Percentiles rank a stretch among this genome's conserved stretches.
Evolutionary conservation across 257 asterid genomes (phyloP).

Genomic region (Buddleja alternifolia): DNA sequence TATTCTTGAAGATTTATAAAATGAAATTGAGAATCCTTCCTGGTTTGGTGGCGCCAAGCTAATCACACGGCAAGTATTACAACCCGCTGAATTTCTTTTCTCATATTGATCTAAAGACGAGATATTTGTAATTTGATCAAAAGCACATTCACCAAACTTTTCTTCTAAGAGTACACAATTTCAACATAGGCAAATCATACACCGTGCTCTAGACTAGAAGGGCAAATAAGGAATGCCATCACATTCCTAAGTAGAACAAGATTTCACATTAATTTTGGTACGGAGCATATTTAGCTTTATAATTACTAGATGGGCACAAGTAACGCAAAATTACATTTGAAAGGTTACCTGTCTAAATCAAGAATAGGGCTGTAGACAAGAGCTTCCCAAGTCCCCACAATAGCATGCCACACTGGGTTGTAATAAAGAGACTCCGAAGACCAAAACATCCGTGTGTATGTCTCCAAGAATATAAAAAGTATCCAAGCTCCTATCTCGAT

Average conservation of each 20-base stretch:
- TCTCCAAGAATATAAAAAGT: conserved; percentile 93
- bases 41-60: too few relatives aligned
- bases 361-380: conserved; percentile 92
- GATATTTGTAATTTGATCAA: too few relatives aligned
- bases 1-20: neutral
- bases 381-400: conserved; percentile 87
- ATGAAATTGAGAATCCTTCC: neutral
- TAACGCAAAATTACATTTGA: neutral
- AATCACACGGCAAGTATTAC: neutral
- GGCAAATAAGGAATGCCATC: neutral
- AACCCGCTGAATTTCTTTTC: neutral
- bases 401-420: conserved; percentile 90
- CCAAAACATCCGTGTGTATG: conserved; percentile 96
- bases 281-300: neutral
- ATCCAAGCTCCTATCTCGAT: conserved; percentile 94
- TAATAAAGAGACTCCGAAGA: conserved; percentile 94
- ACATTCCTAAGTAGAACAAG: neutral
- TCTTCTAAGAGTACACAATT: neutral
- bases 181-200: neutral
- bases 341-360: conserved; percentile 97
- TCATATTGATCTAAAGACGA: neutral
- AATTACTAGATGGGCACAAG: neutral
- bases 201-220: neutral
- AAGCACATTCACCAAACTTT: too few relatives aligned
- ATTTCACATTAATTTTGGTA: neutral